A percentile compares a stretch with the other conserved stretches of the same genome.
These are phyloP conservation scores for Beauveria varroae DNA, from an alignment of 2,329 filamentous ascomycete genomes.

Conservation along the genomic window DNA sequence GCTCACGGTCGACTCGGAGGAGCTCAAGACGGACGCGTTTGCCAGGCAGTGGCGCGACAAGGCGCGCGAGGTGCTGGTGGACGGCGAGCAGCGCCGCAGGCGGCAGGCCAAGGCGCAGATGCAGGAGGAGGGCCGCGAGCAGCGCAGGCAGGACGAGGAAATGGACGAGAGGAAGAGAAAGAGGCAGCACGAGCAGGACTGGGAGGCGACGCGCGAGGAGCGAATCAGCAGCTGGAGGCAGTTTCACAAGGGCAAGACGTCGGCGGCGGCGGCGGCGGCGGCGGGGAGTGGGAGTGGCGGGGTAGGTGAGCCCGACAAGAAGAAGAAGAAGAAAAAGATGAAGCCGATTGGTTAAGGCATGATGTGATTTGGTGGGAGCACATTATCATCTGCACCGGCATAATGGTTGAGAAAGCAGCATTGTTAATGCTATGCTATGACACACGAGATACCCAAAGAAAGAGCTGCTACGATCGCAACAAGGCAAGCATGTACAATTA, in stretches of 20 bases:
- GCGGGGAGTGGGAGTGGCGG: background rate
- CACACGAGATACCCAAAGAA: constrained; percentile 2
- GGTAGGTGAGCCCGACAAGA: constrained; percentile 29
- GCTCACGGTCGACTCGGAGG: constrained; percentile 80
- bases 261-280: background rate
- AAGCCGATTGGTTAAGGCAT: constrained; percentile 50
- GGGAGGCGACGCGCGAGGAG: constrained; percentile 87
- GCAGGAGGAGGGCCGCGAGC: constrained; percentile 90
- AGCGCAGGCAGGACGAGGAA: constrained; percentile 81
- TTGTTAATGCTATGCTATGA: background rate
- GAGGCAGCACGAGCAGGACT: constrained; percentile 87
- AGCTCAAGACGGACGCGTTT: constrained; percentile 79
- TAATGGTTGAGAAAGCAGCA: background rate
- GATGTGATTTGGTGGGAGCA: too few species aligned
- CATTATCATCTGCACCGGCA: background rate
- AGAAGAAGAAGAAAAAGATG: constrained; percentile 66
- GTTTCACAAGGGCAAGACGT: constrained; percentile 69
- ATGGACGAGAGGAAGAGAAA: constrained; percentile 72
- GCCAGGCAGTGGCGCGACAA: constrained; percentile 83
- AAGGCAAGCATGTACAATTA: background rate
- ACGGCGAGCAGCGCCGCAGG: constrained; percentile 79
- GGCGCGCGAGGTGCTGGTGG: constrained; percentile 80
- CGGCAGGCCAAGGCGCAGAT: constrained; percentile 88
- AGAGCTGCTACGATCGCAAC: background rate
- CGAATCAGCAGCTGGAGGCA: constrained; percentile 91